A percentile compares a stretch with the other conserved stretches of the same genome.
These are phyloP conservation scores for Henckelia pumila DNA, from an alignment of 257 asterid genomes.

Conservation along the genomic window DNA sequence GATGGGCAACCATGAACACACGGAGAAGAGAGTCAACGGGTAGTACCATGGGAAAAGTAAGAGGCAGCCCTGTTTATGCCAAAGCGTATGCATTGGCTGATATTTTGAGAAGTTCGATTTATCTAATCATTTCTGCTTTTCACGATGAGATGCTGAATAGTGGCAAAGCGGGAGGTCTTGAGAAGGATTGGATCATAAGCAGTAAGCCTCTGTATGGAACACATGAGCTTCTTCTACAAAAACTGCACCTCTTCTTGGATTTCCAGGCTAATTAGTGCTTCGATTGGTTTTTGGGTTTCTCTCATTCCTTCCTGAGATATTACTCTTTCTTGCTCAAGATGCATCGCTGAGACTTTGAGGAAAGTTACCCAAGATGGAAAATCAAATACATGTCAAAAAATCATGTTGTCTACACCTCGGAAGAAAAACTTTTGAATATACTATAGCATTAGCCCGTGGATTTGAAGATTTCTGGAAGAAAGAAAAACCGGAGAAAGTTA, in stretches of 20 bases:
- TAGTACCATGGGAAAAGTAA: conserved; percentile 54
- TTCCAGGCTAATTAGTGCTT: conserved; percentile 55
- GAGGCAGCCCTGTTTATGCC: conserved; percentile 68
- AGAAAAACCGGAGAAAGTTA: neutral
- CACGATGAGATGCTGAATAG: conserved; percentile 69
- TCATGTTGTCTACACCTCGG: conserved; percentile 15
- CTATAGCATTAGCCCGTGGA: conserved; percentile 15
- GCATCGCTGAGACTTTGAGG: neutral
- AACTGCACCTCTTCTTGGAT: conserved; percentile 72
- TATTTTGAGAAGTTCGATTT: conserved; percentile 66
- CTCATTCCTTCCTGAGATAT: conserved; percentile 2
- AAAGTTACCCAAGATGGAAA: neutral
- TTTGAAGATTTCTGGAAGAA: neutral
- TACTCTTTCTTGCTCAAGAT: neutral
- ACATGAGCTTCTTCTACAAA: conserved; percentile 74
- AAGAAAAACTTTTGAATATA: conserved; percentile 21
- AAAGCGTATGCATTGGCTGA: conserved; percentile 84
- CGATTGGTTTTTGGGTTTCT: neutral
- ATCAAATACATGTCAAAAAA: neutral
- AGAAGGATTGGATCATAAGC: conserved; percentile 76
- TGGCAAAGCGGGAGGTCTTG: conserved; percentile 67
- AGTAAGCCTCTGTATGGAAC: conserved; percentile 73
- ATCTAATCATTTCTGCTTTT: conserved; percentile 66
- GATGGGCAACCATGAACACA: conserved; percentile 78
- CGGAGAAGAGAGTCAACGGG: conserved; percentile 63